Conservation (phyloP, 805 yeast species). For the Teunomyces cretensis region DNA sequence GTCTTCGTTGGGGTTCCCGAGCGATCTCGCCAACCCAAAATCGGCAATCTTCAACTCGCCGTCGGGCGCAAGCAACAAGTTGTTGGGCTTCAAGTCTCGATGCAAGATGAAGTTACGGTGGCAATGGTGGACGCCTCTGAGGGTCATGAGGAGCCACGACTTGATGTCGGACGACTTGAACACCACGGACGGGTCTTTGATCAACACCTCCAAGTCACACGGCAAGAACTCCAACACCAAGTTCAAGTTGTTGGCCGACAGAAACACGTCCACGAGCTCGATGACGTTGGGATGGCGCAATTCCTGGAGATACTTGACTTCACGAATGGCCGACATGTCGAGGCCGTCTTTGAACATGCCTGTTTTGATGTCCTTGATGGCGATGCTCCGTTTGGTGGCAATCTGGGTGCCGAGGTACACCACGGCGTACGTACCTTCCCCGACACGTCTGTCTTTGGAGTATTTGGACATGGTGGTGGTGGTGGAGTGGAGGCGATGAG, state of each 20-base stretch:
- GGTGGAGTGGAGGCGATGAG: not conserved
- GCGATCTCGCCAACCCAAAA: conserved; percentile 90
- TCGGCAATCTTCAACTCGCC: conserved; percentile 94
- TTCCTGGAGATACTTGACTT: conserved; percentile 85
- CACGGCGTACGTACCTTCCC: conserved; percentile 99
- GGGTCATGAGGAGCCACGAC: conserved; percentile 91
- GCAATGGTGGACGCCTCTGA: conserved; percentile 93
- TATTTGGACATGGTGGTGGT: conserved; percentile 18
- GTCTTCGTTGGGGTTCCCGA: conserved; percentile 70
- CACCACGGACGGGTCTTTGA: conserved; percentile 72
- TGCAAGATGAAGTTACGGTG: conserved; percentile 89
- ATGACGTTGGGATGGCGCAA: conserved; percentile 74
- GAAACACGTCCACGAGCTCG: conserved; percentile 84
- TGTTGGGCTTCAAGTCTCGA: conserved; percentile 91
- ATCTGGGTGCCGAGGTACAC: conserved; percentile 80
- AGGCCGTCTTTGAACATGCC: conserved; percentile 94
- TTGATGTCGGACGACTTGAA: conserved; percentile 87
- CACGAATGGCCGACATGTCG: conserved; percentile 97
- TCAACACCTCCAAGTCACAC: conserved; percentile 85
- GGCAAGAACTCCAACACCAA: conserved; percentile 92
- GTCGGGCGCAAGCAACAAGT: conserved; percentile 78
- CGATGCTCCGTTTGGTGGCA: conserved; percentile 59
- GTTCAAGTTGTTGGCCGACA: conserved; percentile 64
- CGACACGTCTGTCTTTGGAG: conserved; percentile 77
- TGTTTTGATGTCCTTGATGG: conserved; percentile 93